Evolutionary conservation across 2,329 filamentous ascomycete genomes (phyloP).

Genomic region (Fusarium palustre): DNA sequence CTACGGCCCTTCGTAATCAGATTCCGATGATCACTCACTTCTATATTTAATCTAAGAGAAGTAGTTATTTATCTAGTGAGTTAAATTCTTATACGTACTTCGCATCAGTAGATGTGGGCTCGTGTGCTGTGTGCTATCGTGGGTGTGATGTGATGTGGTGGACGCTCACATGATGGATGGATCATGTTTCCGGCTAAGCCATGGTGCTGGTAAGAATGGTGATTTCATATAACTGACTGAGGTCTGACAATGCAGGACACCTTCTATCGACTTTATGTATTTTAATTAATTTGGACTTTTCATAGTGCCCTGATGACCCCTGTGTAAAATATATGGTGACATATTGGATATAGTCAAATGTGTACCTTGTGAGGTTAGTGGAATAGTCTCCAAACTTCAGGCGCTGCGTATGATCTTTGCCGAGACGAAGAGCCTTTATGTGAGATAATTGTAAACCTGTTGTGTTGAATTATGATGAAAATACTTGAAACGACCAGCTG

Average conservation of each 20-base stretch:
- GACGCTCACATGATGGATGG: constrained; percentile 43
- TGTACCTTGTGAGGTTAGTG: background rate
- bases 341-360: background rate
- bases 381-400: background rate
- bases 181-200: constrained; percentile 33
- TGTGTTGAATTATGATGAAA: background rate
- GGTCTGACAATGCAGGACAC: background rate
- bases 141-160: constrained; percentile 27
- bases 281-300: background rate
- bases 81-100: background rate
- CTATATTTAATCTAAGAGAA: background rate
- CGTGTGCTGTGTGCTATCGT: constrained; percentile 11
- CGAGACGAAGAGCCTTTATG: background rate
- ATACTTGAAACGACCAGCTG: constrained; percentile 6
- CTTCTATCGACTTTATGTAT: background rate
- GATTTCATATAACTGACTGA: background rate
- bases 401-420: background rate
- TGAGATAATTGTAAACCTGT: background rate
- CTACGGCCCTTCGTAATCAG: constrained; percentile 1
- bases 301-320: background rate
- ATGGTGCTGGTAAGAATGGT: constrained; percentile 17
- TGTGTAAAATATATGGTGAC: background rate
- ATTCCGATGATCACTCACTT: background rate
- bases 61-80: background rate
- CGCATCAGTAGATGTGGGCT: constrained; percentile 2